Base-by-base conservation (phyloP, 1,139 yeast genomes). In the Pichia sp. region DNA sequence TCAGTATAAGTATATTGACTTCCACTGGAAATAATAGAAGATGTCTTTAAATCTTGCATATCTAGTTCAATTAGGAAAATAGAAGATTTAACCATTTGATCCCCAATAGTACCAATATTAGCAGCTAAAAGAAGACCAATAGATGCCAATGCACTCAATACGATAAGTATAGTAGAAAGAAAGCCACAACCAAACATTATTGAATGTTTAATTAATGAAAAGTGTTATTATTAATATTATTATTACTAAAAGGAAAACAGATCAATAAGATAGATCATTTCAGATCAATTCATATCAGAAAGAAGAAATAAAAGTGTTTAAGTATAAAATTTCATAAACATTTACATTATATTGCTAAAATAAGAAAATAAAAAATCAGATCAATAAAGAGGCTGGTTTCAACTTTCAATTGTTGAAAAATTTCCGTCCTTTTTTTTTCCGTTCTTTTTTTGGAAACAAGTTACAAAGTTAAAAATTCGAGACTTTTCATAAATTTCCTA, bases 61-160 rank as follows among this genome's bases (percentile, higher is more conserved):
- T 76, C 69, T 7, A 77, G 47, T 42, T 72, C 64, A 60, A 78
- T 54, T 49, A 70, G 62, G 54, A 73, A 76, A 34, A 73, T 65
- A 11, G 66, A 60, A n/a, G 67, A 59, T 31, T 72, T 60, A 2
- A 69, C 70, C 5, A 61, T 48, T 27, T 63, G 61, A 40, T 67
- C 62, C 40, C 63, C 61, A 3, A 52, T 44, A 4, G 55, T 51
- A 7, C 57, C 55, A n/a, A 55, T 42, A 40, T 56, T 53, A 5
- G 56, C 49, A 9, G 57, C 49, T 7, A 55, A 28, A 7, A 54
- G 39, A 18, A 53, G 40, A 1, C 49, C 54, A 7, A 53, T 34
- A 1, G 56, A 50, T 3, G 52, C 52, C 25, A 51, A 32, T 6
- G 47, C 48, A 5, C 47, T 40, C 3, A 52, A 10, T 3, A 54